A percentile compares a stretch with the other conserved stretches of the same genome.
These are phyloP conservation scores for Santalum album DNA, from an alignment of 164 flowering plant genomes.

Conservation along the genomic window DNA sequence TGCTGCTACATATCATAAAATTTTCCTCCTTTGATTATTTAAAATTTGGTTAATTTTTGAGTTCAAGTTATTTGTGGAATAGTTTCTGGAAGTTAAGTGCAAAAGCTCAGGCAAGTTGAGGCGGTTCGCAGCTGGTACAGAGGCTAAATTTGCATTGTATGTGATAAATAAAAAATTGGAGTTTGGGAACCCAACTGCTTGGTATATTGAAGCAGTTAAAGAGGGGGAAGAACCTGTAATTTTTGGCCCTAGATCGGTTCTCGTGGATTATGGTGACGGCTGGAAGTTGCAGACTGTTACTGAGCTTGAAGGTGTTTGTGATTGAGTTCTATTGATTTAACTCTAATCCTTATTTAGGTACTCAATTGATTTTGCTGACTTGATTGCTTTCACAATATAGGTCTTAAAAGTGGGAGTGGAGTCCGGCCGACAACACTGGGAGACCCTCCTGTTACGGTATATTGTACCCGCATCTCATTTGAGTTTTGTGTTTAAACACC, in stretches of 20 bases:
- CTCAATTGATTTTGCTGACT: too few species aligned
- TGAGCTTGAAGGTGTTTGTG: slow-evolving; percentile 24
- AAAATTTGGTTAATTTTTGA: too few species aligned
- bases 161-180: slow-evolving; percentile 49
- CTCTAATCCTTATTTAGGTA: background rate
- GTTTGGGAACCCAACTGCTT: background rate
- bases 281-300: slow-evolving; percentile 65
- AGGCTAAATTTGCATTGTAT: slow-evolving; percentile 58
- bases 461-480: background rate
- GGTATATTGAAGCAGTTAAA: background rate
- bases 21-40: too few species aligned
- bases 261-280: slow-evolving; percentile 58
- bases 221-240: slow-evolving; percentile 14
- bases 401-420: background rate
- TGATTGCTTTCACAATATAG: background rate
- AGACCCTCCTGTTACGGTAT: slow-evolving; percentile 15
- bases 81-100: slow-evolving; percentile 72
- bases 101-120: slow-evolving; percentile 42
- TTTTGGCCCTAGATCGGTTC: slow-evolving; percentile 62
- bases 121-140: slow-evolving; percentile 69
- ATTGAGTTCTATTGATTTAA: background rate
- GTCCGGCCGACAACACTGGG: background rate
- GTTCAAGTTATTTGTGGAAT: slow-evolving; percentile 1
- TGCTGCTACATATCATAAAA: too few species aligned
- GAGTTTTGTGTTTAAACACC: background rate